These are phyloP conservation scores for Jamesozyma jinghongensis DNA, from an alignment of 805 yeast genomes.

Conservation along the genomic window DNA sequence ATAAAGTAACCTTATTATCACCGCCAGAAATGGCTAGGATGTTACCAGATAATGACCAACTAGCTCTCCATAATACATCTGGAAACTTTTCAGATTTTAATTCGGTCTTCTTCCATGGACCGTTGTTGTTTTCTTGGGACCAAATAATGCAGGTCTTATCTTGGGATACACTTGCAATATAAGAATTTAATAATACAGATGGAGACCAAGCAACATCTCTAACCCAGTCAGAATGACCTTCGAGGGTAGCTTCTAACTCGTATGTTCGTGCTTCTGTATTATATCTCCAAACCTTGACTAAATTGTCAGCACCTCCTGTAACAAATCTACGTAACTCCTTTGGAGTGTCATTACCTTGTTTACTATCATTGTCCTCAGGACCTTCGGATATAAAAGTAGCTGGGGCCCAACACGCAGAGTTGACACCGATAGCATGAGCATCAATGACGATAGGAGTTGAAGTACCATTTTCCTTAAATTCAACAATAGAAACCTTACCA, in stretches of 20 bases:
- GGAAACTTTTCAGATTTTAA: slow-evolving; percentile 79
- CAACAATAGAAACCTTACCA: slow-evolving; percentile 84
- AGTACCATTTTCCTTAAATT: slow-evolving; percentile 83
- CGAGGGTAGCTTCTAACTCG: slow-evolving; percentile 63
- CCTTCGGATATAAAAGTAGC: slow-evolving; percentile 17
- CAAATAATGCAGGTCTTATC: slow-evolving; percentile 92
- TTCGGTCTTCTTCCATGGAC: slow-evolving; percentile 72
- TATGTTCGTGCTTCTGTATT: slow-evolving; percentile 49
- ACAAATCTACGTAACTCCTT: slow-evolving; percentile 64
- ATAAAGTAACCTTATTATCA: slow-evolving; percentile 87
- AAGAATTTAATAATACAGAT: slow-evolving; percentile 72
- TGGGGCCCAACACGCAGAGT: slow-evolving; percentile 94
- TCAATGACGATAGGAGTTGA: slow-evolving; percentile 45
- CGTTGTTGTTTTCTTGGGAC: slow-evolving; percentile 67
- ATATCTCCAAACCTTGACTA: slow-evolving; percentile 83
- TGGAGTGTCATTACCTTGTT: slow-evolving; percentile 20
- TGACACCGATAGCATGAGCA: slow-evolving; percentile 92
- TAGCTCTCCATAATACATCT: slow-evolving; percentile 96
- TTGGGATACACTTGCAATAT: slow-evolving; percentile 94
- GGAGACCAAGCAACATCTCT: slow-evolving; percentile 99
- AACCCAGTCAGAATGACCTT: slow-evolving; percentile 97
- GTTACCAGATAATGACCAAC: slow-evolving; percentile 96
- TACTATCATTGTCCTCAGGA: slow-evolving; percentile 20
- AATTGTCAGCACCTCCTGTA: slow-evolving; percentile 91
- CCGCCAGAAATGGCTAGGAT: slow-evolving; percentile 93